These are phyloP conservation scores for Sporothrix schenckii DNA, from an alignment of 2,329 filamentous ascomycete species.

Conservation along the genomic window DNA sequence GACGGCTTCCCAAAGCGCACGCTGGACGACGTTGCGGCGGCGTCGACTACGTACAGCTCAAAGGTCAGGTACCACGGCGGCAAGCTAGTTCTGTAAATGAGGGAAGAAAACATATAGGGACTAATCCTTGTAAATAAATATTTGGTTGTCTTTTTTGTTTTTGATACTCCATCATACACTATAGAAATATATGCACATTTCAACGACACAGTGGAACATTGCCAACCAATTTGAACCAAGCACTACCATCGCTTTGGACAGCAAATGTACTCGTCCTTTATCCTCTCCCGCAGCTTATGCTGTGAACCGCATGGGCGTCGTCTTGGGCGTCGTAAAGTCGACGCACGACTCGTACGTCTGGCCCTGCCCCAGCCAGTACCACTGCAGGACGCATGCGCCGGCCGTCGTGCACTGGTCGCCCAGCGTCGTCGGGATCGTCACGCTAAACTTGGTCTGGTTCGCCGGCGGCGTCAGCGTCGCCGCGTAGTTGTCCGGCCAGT, in stretches of 20 bases:
- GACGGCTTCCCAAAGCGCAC: constrained; percentile 64
- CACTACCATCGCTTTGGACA: background rate
- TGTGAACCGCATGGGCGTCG: constrained; percentile 6
- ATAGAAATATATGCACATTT: background rate
- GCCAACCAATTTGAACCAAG: background rate
- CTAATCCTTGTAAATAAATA: constrained; percentile 19
- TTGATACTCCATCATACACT: constrained; percentile 5
- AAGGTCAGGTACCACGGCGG: constrained; percentile 55
- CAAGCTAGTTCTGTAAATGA: constrained; percentile 51
- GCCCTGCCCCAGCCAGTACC: constrained; percentile 61
- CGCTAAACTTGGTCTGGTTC: constrained; percentile 42
- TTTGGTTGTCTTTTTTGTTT: constrained; percentile 8
- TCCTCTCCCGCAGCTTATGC: background rate
- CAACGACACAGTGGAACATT: background rate
- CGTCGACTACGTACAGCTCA: constrained; percentile 41
- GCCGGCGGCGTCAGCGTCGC: constrained; percentile 39
- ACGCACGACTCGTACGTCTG: constrained; percentile 68
- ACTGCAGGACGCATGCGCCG: constrained; percentile 53
- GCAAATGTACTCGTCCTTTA: no score
- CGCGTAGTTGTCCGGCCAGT: constrained; percentile 41
- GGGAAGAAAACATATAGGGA: background rate
- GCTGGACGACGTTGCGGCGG: constrained; percentile 38
- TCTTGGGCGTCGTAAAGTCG: constrained; percentile 51
- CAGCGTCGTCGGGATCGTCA: constrained; percentile 41
- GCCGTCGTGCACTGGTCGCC: constrained; percentile 38